Conservation (phyloP, 441 rosid species). For the Omphalea diandra region DNA sequence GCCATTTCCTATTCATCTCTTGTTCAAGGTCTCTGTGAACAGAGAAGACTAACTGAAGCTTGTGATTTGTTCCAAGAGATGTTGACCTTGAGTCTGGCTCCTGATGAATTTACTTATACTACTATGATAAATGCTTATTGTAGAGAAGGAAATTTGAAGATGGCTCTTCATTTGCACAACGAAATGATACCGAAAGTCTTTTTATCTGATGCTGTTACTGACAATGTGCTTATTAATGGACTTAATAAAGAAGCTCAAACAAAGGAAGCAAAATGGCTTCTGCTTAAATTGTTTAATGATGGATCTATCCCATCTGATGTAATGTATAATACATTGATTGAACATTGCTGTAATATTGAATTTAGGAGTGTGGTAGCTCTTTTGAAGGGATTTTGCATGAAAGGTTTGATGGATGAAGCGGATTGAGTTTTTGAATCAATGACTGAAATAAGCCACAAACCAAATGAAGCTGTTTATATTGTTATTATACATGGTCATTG, state of each 20-base stretch:
- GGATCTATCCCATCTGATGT: slow-evolving; percentile 65
- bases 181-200: slow-evolving; percentile 71
- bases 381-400: slow-evolving; percentile 86
- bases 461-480: slow-evolving; percentile 67
- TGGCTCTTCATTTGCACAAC: slow-evolving; percentile 63
- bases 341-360: slow-evolving; percentile 52
- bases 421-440: slow-evolving; percentile 67
- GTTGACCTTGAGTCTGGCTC: slow-evolving; percentile 43
- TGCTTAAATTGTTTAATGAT: slow-evolving; percentile 72
- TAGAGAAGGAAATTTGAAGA: slow-evolving; percentile 53
- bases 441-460: slow-evolving; percentile 54
- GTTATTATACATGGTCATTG: slow-evolving; percentile 86
- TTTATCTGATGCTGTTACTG: slow-evolving; percentile 74
- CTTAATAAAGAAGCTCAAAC: slow-evolving; percentile 79
- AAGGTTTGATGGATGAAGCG: slow-evolving; percentile 87
- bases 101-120: slow-evolving; percentile 74
- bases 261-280: slow-evolving; percentile 73
- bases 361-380: slow-evolving; percentile 64
- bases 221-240: slow-evolving; percentile 78
- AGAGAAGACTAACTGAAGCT: slow-evolving; percentile 70
- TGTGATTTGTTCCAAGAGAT: slow-evolving; percentile 71
- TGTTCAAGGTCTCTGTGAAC: slow-evolving; percentile 69
- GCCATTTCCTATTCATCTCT: slow-evolving; percentile 65
- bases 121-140: slow-evolving; percentile 72
- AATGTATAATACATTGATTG: slow-evolving; percentile 65